phyloP scores from a whole-genome alignment of 83 land plant species.

The Diphasiastrum complanatum region DNA sequence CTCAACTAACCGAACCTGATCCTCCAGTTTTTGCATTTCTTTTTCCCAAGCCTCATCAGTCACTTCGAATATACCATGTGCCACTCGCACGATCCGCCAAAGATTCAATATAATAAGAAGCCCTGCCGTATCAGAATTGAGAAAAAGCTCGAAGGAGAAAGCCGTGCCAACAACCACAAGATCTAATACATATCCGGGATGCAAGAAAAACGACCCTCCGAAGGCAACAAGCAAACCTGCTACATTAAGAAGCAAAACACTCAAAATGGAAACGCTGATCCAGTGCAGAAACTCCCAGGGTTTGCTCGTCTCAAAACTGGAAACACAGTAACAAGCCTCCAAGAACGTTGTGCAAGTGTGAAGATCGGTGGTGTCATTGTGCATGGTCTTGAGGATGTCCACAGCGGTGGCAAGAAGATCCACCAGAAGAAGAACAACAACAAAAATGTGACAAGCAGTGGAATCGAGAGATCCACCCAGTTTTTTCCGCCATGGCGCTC shows the following conservation, averaged over 20 bases:
- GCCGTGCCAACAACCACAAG: constrained; percentile 49
- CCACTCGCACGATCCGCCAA: constrained; percentile 68
- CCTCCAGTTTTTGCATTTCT: constrained; percentile 29
- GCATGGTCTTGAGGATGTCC: constrained; percentile 53
- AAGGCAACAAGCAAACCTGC: constrained; percentile 34
- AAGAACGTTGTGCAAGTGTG: constrained; percentile 20
- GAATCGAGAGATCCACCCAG: constrained; percentile 47
- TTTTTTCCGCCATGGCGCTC: constrained; percentile 41
- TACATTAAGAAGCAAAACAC: constrained; percentile 17
- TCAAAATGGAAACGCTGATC: constrained; percentile 30
- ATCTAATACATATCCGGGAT: constrained; percentile 51
- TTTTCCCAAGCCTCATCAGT: constrained; percentile 59
- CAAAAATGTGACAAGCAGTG: constrained; percentile 34
- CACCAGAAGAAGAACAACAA: constrained; percentile 43
- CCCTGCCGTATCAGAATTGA: constrained; percentile 47
- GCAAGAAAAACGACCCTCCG: constrained; percentile 36
- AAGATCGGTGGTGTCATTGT: constrained; percentile 21
- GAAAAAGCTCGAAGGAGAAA: constrained; percentile 39
- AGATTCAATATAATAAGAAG: constrained; percentile 50
- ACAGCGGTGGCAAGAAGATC: constrained; percentile 59
- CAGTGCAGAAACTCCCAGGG: constrained; percentile 34
- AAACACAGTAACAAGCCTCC: constrained; percentile 31
- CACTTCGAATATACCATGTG: constrained; percentile 58
- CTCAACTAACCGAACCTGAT: constrained; percentile 28
- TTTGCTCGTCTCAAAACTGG: constrained; percentile 26